These are phyloP conservation scores for Lonicera japonica DNA, from an alignment of 129 eudicot genomes.

Conservation along the genomic window DNA sequence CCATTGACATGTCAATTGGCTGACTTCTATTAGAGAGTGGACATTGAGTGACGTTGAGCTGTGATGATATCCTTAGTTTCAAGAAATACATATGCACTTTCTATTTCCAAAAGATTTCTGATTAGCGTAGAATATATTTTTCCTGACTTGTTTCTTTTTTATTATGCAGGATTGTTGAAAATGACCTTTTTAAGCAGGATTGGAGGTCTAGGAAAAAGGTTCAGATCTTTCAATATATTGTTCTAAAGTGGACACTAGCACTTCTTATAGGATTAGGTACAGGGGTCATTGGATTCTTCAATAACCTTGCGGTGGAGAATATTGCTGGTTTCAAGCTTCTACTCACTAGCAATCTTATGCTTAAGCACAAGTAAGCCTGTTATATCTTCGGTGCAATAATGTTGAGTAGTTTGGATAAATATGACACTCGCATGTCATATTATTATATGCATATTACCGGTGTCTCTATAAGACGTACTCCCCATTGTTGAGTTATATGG, in stretches of 20 bases:
- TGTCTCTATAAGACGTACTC: neutral
- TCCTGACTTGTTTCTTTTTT: neutral
- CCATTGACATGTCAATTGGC: no score
- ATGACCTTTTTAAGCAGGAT: constrained; percentile 96
- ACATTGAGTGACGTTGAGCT: no score
- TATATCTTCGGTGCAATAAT: neutral
- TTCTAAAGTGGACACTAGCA: constrained; percentile 85
- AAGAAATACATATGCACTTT: no score
- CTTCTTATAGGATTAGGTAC: constrained; percentile 74
- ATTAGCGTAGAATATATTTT: neutral
- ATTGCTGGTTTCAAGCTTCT: constrained; percentile 90
- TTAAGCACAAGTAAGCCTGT: constrained; percentile 43
- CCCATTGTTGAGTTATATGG: neutral
- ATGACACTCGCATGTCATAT: neutral
- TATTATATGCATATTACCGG: neutral
- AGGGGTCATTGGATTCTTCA: constrained; percentile 81
- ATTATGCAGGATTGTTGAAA: constrained; percentile 73
- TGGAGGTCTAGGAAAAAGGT: constrained; percentile 91
- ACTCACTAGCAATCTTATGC: constrained; percentile 66
- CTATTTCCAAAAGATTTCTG: no score
- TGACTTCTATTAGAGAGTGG: no score
- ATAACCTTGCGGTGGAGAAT: constrained; percentile 87
- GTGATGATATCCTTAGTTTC: no score
- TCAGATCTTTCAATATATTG: constrained; percentile 68
- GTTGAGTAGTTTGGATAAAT: neutral